Conservation (phyloP, 768 basidiomycete genomes). For the Mycena alexandri region DNA sequence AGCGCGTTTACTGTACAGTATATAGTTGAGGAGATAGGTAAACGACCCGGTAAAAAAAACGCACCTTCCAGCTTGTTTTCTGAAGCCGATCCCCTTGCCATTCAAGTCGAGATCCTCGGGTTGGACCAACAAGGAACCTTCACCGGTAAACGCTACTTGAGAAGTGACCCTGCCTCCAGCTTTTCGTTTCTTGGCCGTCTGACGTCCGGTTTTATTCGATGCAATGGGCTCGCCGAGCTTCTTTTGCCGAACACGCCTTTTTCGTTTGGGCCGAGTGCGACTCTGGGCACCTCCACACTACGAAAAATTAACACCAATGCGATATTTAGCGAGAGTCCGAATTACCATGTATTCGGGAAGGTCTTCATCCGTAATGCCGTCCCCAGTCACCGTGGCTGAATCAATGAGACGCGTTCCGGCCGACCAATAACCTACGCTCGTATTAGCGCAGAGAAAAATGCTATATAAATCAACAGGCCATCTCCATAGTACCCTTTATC, state of each 20-base stretch:
- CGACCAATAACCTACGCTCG: slow-evolving; percentile 80
- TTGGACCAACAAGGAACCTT: slow-evolving; percentile 61
- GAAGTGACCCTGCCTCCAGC: slow-evolving; percentile 77
- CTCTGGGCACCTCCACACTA: slow-evolving; percentile 87
- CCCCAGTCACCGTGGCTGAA: slow-evolving; percentile 65
- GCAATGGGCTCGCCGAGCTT: slow-evolving; percentile 57
- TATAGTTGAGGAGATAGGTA: slow-evolving; percentile 10
- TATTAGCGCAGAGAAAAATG: background rate
- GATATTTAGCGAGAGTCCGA: background rate
- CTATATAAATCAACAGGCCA: slow-evolving; percentile 56
- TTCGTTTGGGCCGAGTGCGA: slow-evolving; percentile 67
- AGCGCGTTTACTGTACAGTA: slow-evolving; percentile 80
- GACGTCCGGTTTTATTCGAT: slow-evolving; percentile 69
- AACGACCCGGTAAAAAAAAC: slow-evolving; percentile 21
- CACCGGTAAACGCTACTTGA: slow-evolving; percentile 69
- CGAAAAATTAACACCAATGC: background rate
- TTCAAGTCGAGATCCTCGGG: slow-evolving; percentile 55
- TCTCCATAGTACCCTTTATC: slow-evolving; percentile 86
- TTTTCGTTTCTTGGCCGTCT: slow-evolving; percentile 77
- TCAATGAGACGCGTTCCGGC: slow-evolving; percentile 79
- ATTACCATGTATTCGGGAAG: slow-evolving; percentile 84
- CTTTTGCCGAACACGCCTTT: slow-evolving; percentile 43
- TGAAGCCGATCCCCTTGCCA: slow-evolving; percentile 69
- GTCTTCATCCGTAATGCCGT: slow-evolving; percentile 66
- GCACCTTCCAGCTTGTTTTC: slow-evolving; percentile 79